Percentiles rank a stretch among this genome's conserved stretches.
Evolutionary conservation across 306 rosid species (phyloP).

Genomic region (Vigna unguiculata): DNA sequence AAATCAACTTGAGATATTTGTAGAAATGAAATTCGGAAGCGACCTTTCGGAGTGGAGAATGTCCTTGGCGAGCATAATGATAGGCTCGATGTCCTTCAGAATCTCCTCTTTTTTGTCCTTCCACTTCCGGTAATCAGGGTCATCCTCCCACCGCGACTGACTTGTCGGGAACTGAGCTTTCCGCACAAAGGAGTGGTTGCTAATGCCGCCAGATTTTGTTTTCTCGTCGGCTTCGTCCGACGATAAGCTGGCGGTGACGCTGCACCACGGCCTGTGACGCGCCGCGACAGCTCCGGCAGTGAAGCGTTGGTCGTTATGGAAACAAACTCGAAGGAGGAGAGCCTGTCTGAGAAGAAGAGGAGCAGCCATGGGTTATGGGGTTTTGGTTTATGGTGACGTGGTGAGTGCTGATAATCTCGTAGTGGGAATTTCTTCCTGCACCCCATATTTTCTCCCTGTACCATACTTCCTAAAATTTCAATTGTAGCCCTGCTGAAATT

Average conservation of each 20-base stretch:
- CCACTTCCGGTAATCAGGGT: conserved; percentile 72
- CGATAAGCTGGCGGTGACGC: conserved; percentile 45
- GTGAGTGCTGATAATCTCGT: neutral
- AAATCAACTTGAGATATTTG: neutral
- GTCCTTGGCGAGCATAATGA: conserved; percentile 61
- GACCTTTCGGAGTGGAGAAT: conserved; percentile 77
- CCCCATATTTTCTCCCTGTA: too few species aligned
- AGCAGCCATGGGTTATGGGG: conserved; percentile 56
- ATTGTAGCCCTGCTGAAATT: too few species aligned
- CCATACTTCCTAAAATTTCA: too few species aligned
- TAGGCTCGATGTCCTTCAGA: conserved; percentile 72
- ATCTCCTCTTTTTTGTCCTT: conserved; percentile 71
- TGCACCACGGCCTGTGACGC: conserved; percentile 52
- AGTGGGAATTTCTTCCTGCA: neutral
- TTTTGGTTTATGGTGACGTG: neutral
- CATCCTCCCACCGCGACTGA: conserved; percentile 56
- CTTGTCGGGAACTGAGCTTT: conserved; percentile 46
- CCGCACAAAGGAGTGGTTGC: conserved; percentile 32
- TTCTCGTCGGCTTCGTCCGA: conserved; percentile 52
- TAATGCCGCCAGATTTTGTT: conserved; percentile 29
- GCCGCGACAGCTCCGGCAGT: conserved; percentile 37
- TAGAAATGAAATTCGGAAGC: conserved; percentile 8
- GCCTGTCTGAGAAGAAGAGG: conserved; percentile 53
- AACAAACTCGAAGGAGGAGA: conserved; percentile 56
- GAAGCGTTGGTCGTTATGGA: conserved; percentile 47